A percentile compares a stretch with the other conserved stretches of the same genome.
phyloP scores from a whole-genome alignment of 805 yeast species.

The Hemisphaericaspora nanyangensis region DNA sequence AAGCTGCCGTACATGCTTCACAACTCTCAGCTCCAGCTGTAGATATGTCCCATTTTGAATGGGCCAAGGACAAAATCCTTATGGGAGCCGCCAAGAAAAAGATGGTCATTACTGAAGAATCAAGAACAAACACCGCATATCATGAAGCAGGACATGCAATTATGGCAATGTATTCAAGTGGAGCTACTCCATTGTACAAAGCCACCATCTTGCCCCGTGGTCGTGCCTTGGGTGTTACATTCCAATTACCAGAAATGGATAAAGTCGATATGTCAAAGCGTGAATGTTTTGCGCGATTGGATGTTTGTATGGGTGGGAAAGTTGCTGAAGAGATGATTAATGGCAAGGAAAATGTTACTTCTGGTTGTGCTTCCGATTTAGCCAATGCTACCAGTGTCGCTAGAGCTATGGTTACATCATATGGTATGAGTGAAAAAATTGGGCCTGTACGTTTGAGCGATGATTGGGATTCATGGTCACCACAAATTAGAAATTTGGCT shows the following conservation, averaged over 20 bases:
- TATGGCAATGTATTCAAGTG: slow-evolving; percentile 91
- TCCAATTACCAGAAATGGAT: slow-evolving; percentile 97
- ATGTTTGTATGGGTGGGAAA: slow-evolving; percentile 99
- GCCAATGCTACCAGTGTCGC: slow-evolving; percentile 89
- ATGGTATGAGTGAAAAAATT: slow-evolving; percentile 91
- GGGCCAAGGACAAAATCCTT: slow-evolving; percentile 98
- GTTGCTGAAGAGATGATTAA: slow-evolving; percentile 92
- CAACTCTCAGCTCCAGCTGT: slow-evolving; percentile 88
- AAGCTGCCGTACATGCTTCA: slow-evolving; percentile 96
- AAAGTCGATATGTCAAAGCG: slow-evolving; percentile 87
- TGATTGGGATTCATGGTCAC: slow-evolving; percentile 94
- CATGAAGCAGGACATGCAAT: slow-evolving; percentile 99
- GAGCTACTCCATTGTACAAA: slow-evolving; percentile 93
- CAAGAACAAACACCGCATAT: slow-evolving; percentile 90
- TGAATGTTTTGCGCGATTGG: slow-evolving; percentile 88
- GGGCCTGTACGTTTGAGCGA: slow-evolving; percentile 91
- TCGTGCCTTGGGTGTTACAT: slow-evolving; percentile 92
- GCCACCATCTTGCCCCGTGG: slow-evolving; percentile 98
- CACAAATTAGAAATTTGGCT: slow-evolving; percentile 80
- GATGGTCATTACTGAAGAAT: slow-evolving; percentile 95
- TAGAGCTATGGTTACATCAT: slow-evolving; percentile 92
- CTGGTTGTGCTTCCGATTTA: slow-evolving; percentile 93
- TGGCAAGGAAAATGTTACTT: slow-evolving; percentile 88
- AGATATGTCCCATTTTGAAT: slow-evolving; percentile 87
- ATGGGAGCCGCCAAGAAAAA: slow-evolving; percentile 98